Base-by-base conservation (phyloP, 2,329 filamentous ascomycete species). In the Dichotomopilus funicola region DNA sequence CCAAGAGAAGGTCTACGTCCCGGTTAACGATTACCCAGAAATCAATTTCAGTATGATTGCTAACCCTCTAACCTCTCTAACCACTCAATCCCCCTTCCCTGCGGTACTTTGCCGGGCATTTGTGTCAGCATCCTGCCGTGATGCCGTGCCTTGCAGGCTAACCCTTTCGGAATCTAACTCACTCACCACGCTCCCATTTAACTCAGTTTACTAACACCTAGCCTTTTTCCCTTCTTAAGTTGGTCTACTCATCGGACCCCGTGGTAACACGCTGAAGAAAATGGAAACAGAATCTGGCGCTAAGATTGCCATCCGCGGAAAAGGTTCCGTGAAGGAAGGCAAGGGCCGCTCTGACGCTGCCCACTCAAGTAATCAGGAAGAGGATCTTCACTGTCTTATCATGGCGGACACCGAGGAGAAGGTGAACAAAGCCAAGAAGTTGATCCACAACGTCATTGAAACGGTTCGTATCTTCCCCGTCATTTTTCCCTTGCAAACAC, bases 21-120 rank as follows among this genome's bases (percentile, higher is more conserved):
- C 94, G 73, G 94, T 99, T 79, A 99, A 99, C 84, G 94, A 99
- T 76, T 99, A 99, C 75, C 94, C 94, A 81, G 94, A 99, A 76
- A 97, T 99, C 86, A 99, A 99, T 87, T 99, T 99, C 90, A 99
- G 94, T 99, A 96, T 92, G 92, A 92, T 94, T 91, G 87, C 91
- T 96, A 96, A 96, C 90, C 91, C 90, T 91, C 85, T 86, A 87
- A 88, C 85, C 78, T 74, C 80, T 82, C 85, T 88, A 86, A 88
- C 77, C 74, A 77, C 76, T 65, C 70, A 54, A 41, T 41, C 67
- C 63, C 63, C 67, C 65, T 64, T 61, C 66, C 65, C 64, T 66
- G 69, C 74, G 71, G 74, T 73, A 73, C 72, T 68, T 72, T 74
- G 71, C 72, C 72, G 72, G 73, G 70, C 71, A 69, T 51, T 51